Conservation (phyloP, 2,329 filamentous ascomycete genomes). For the Sclerotinia trifoliorum region DNA sequence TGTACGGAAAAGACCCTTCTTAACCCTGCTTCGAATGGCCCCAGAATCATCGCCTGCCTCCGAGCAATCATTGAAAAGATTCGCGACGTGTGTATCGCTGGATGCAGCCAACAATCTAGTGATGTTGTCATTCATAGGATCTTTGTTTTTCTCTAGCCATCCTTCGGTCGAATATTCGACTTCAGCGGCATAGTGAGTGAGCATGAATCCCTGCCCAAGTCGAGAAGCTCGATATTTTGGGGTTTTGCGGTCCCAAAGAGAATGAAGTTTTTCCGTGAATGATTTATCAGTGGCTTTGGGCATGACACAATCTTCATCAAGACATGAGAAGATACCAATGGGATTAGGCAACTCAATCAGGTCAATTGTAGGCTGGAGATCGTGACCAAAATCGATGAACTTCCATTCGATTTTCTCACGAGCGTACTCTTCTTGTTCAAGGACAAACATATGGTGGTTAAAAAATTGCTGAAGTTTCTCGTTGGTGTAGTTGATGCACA, state of each 20-base stretch:
- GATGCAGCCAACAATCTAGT: slow-evolving; percentile 84
- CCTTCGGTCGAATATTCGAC: slow-evolving; percentile 94
- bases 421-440: slow-evolving; percentile 97
- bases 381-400: slow-evolving; percentile 97
- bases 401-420: slow-evolving; percentile 99
- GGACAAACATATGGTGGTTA: slow-evolving; percentile 99
- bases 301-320: slow-evolving; percentile 98
- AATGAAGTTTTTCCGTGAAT: slow-evolving; percentile 97
- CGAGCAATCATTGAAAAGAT: slow-evolving; percentile 83
- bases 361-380: slow-evolving; percentile 96
- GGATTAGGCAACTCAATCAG: slow-evolving; percentile 94
- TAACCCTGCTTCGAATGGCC: slow-evolving; percentile 74
- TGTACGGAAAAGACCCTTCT: slow-evolving; percentile 95
- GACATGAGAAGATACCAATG: slow-evolving; percentile 96
- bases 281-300: slow-evolving; percentile 96
- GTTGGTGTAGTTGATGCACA: slow-evolving; percentile 99
- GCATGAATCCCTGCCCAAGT: slow-evolving; percentile 85
- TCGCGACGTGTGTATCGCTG: slow-evolving; percentile 76
- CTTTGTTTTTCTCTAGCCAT: slow-evolving; percentile 99
- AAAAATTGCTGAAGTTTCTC: slow-evolving; percentile 99
- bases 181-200: slow-evolving; percentile 96
- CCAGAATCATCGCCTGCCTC: slow-evolving; percentile 73
- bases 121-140: slow-evolving; percentile 95
- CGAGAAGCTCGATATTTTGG: slow-evolving; percentile 88
- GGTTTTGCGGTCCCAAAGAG: slow-evolving; percentile 94